Evolutionary conservation across 2,329 filamentous ascomycete genomes (phyloP).

Genomic region (Xylaria sp.): DNA sequence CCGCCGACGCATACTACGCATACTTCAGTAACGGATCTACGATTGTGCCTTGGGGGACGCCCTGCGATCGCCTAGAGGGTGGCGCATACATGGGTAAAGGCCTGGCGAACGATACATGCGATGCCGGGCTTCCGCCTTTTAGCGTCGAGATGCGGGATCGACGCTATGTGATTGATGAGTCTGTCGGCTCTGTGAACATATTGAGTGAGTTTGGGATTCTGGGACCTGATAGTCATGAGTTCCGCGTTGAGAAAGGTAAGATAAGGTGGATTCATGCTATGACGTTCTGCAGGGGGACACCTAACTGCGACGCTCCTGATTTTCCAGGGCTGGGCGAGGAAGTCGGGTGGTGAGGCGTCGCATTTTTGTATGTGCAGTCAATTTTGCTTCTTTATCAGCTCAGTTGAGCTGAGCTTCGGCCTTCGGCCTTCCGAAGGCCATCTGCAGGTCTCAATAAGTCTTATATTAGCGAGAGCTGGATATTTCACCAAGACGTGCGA

Average conservation of each 20-base stretch:
- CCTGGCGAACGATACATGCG: slow-evolving; percentile 45
- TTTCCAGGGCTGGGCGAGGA: slow-evolving; percentile 35
- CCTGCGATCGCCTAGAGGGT: slow-evolving; percentile 49
- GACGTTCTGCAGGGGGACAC: slow-evolving; percentile 33
- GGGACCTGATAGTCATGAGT: slow-evolving; percentile 39
- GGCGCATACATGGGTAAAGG: slow-evolving; percentile 45
- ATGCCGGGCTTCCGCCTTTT: slow-evolving; percentile 36
- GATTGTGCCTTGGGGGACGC: slow-evolving; percentile 51
- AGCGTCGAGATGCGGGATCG: slow-evolving; percentile 35
- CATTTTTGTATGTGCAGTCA: background rate
- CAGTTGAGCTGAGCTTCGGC: background rate
- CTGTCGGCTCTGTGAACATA: slow-evolving; percentile 31
- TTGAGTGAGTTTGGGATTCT: slow-evolving; percentile 38
- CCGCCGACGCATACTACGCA: slow-evolving; percentile 50
- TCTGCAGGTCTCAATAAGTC: too few species aligned
- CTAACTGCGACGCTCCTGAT: slow-evolving; percentile 32
- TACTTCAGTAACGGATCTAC: slow-evolving; percentile 45
- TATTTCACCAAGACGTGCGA: too few species aligned
- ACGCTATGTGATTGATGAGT: slow-evolving; percentile 39
- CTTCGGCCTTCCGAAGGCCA: too few species aligned
- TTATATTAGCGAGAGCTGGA: too few species aligned
- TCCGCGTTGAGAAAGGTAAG: slow-evolving; percentile 34
- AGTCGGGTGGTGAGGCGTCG: slow-evolving; percentile 29
- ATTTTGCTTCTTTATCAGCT: background rate
- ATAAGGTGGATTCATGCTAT: slow-evolving; percentile 40